Percentiles rank a stretch among this genome's conserved stretches.
These are phyloP conservation scores for Neoscytalidium dimidiatum DNA, from an alignment of 2,329 filamentous ascomycete genomes.

Conservation along the genomic window DNA sequence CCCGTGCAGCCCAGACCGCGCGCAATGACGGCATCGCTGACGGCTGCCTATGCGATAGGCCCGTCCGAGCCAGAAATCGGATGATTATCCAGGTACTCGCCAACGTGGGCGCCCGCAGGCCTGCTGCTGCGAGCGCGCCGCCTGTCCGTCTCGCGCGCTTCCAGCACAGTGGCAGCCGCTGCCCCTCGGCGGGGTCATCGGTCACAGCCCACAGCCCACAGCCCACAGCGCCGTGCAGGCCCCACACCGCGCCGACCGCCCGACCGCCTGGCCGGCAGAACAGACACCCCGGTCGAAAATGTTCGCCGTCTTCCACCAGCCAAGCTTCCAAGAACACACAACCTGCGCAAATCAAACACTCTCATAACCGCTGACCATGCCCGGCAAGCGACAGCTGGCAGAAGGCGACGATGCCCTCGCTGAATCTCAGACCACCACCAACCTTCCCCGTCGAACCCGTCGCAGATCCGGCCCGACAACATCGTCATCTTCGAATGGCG, in stretches of 20 bases:
- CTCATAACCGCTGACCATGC: not conserved
- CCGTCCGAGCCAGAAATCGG: not conserved
- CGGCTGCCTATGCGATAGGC: not conserved
- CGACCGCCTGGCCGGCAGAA: slow-evolving; percentile 17
- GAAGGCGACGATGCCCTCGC: not conserved
- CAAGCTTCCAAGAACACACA: not conserved
- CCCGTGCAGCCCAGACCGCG: not conserved
- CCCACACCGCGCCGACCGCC: not conserved
- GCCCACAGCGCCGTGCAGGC: too few species aligned
- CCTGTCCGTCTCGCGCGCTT: not conserved
- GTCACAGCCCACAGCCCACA: not conserved
- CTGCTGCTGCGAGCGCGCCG: not conserved
- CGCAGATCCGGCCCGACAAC: not conserved
- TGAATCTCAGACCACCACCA: not conserved
- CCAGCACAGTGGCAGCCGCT: not conserved
- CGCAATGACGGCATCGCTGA: not conserved
- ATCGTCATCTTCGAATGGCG: not conserved
- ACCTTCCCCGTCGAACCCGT: slow-evolving; percentile 2
- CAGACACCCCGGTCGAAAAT: slow-evolving; percentile 7
- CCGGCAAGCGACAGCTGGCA: not conserved
- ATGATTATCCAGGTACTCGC: not conserved
- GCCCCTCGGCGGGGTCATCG: slow-evolving; percentile 16
- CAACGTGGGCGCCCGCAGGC: not conserved
- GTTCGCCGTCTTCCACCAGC: not conserved
- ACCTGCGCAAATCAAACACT: not conserved